Conservation (phyloP, 225 moss, liverwort and hornwort species). For the Climacium dendroides region DNA sequence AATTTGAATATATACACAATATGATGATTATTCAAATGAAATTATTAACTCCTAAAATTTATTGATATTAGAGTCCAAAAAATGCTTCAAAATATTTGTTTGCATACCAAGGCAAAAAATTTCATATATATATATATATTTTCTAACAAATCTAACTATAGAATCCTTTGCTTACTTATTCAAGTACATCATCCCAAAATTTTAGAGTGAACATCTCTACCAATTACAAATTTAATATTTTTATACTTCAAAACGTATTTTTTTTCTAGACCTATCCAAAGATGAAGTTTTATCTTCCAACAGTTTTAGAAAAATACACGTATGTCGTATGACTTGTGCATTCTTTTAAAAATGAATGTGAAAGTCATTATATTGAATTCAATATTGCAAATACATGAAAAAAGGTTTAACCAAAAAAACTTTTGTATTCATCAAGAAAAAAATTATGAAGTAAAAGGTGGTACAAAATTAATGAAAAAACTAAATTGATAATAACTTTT, state of each 20-base stretch:
- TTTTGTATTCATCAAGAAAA: neutral
- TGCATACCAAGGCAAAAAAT: rapidly evolving
- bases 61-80: neutral
- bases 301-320: no score
- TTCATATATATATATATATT: neutral
- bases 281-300: neutral
- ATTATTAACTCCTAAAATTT: neutral
- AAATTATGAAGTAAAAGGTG: neutral
- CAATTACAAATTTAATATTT: neutral
- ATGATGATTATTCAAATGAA: neutral
- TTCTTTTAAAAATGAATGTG: neutral
- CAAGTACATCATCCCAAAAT: neutral
- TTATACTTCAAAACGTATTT: neutral
- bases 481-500: neutral
- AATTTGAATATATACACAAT: neutral
- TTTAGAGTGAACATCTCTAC: no score
- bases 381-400: rapidly evolving
- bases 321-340: neutral
- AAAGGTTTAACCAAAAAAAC: neutral
- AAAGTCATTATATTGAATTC: no score
- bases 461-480: neutral
- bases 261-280: neutral
- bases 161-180: rapidly evolving
- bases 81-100: rapidly evolving
- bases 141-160: neutral